Evolutionary conservation across 345 rosid genomes (phyloP).

Genomic region (Populus euphratica): DNA sequence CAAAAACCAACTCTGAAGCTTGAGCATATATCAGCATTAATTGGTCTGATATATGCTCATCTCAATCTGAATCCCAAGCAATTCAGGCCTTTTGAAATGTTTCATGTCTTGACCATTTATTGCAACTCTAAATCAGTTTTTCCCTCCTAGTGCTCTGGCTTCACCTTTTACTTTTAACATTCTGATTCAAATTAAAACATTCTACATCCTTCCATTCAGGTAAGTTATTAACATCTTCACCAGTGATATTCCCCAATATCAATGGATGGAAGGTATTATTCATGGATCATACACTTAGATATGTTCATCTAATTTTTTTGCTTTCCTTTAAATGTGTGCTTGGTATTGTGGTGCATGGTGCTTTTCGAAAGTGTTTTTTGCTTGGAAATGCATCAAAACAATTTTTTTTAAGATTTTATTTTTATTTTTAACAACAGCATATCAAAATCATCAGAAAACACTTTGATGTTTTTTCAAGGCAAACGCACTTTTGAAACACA

Average conservation of each 20-base stretch:
- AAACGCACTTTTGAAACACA: too few species aligned
- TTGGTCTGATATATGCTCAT: neutral
- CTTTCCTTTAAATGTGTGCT: neutral
- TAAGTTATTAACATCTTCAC: neutral
- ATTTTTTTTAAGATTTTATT: too few species aligned
- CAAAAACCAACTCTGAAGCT: too few species aligned
- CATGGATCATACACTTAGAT: neutral
- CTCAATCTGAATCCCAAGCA: neutral
- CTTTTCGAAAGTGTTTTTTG: too few species aligned
- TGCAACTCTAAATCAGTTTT: neutral
- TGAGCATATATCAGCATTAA: neutral
- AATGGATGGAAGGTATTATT: neutral
- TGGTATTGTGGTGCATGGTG: too few species aligned
- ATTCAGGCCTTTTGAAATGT: neutral
- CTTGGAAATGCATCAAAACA: too few species aligned
- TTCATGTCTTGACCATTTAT: neutral
- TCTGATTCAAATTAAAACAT: neutral
- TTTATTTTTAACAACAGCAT: too few species aligned
- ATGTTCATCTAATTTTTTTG: too few species aligned
- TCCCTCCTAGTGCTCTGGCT: neutral
- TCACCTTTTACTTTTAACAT: neutral
- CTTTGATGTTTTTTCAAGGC: too few species aligned
- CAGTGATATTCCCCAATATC: neutral
- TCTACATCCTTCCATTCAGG: neutral
- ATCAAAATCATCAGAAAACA: too few species aligned